Evolutionary conservation across 2,329 filamentous ascomycete species (phyloP).

Genomic region (Aciculosporium take): DNA sequence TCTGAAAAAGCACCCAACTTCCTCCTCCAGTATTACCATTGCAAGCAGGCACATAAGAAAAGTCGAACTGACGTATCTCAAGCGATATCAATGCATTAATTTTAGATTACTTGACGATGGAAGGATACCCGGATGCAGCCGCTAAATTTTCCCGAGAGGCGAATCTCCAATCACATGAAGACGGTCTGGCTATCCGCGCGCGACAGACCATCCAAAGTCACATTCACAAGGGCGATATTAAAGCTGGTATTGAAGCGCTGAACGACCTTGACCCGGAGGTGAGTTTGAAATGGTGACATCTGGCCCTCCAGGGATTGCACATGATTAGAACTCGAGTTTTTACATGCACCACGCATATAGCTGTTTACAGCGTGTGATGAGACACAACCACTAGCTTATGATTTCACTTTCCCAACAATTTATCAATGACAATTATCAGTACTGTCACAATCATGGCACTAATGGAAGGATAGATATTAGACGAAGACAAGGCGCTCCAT

Average conservation of each 20-base stretch:
- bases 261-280: constrained; percentile 90
- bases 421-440: not conserved
- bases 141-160: constrained; percentile 90
- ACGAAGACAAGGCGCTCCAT: constrained; percentile 68
- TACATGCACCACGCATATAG: constrained; percentile 99
- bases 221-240: constrained; percentile 76
- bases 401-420: constrained; percentile 10
- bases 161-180: constrained; percentile 62
- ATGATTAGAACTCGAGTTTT: constrained; percentile 84
- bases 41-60: not conserved
- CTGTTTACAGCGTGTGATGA: constrained; percentile 77
- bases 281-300: constrained; percentile 24
- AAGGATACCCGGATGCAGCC: constrained; percentile 85
- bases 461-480: constrained; percentile 55
- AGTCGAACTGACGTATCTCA: constrained; percentile 14
- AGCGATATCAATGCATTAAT: constrained; percentile 94
- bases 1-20: not conserved
- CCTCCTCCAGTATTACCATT: not conserved
- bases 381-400: constrained; percentile 50
- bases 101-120: constrained; percentile 91
- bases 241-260: constrained; percentile 70
- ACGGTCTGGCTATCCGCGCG: constrained; percentile 57
- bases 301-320: constrained; percentile 7
- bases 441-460: not conserved
- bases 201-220: constrained; percentile 72